Evolutionary conservation across 2,329 filamentous ascomycete species (phyloP), one percentile per base, ranked within the genome.

Genomic region (Penicillium thymicola): DNA sequence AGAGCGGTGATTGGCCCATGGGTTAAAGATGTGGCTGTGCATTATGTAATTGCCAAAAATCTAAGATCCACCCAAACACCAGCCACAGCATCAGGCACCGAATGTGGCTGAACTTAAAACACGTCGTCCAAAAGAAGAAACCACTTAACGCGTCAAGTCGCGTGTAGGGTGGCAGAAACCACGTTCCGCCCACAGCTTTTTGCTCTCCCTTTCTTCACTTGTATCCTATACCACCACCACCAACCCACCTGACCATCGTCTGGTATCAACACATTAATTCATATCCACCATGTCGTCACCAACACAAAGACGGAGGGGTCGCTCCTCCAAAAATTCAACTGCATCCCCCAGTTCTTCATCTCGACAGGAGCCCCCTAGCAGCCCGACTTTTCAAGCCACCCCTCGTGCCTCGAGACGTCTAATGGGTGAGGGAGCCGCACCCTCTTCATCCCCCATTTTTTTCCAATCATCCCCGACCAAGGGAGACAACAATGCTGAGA

Each of bases 361-460:
- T 48, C 72, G 65, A 59, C 73, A 70, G 56, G 66, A 72, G 55
- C 64, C 65, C 14, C 66, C 66, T 36, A 71, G 70, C 66, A 73
- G 75, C 67, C 70, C 70, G 46, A 63, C 69, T 43, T 61, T 65
- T 42, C 71, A 75, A 54, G 62, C 73, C 49, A 83, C 81, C 2
- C 81, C 81, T 28, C 75, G 77, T 53, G 73, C 76, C 43, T 71
- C 76, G 42, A 68, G 77, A 59, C 68, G 78, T 30, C 68, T 78
- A 62, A 66, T 73, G 51, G 73, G 69, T 23, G 71, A 74, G 44
- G 64, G 62, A 36, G 69, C 72, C 52, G 70, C 79, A 36, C 78
- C 87, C 59, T 84, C 85, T 5, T 94, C 91, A 4, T 96, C 92
- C 57, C 92, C 92, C 40, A 81, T 96, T 62, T 89, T 90, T 74